phyloP scores from a whole-genome alignment of 2,329 filamentous ascomycete species.

The Colletotrichum plurivorum region DNA sequence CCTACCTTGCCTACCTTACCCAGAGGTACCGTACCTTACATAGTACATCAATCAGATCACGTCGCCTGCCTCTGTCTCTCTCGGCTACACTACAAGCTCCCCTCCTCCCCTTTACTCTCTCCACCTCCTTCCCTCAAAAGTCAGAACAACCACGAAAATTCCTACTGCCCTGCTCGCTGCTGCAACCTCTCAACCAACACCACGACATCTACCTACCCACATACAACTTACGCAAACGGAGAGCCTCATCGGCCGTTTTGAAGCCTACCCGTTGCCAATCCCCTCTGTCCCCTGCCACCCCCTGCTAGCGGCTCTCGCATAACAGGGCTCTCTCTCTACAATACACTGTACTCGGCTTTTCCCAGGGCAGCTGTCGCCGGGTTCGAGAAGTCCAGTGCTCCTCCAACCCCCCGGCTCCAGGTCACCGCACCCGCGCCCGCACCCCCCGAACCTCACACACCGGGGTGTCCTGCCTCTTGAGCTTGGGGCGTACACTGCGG shows the following conservation, averaged over 20 bases:
- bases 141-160: background rate
- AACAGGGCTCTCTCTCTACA: too few species aligned
- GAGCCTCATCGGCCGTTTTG: background rate
- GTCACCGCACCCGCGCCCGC: conserved; percentile 28
- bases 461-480: conserved; percentile 31
- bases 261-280: background rate
- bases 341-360: background rate
- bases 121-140: conserved; percentile 14
- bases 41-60: too few species aligned
- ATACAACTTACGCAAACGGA: conserved; percentile 35
- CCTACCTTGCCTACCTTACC: too few species aligned
- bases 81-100: background rate
- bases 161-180: too few species aligned
- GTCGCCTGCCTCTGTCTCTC: background rate
- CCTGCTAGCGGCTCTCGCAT: conserved; percentile 23
- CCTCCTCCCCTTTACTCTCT: background rate
- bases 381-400: conserved; percentile 11
- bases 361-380: conserved; percentile 16
- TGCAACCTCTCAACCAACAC: conserved; percentile 9
- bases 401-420: conserved; percentile 26
- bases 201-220: background rate
- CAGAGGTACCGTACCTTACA: too few species aligned
- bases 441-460: conserved; percentile 29
- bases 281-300: background rate
- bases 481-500: conserved; percentile 26